These are phyloP conservation scores for Tetrapisispora iriomotensis DNA, from an alignment of 805 yeast genomes.

Conservation along the genomic window DNA sequence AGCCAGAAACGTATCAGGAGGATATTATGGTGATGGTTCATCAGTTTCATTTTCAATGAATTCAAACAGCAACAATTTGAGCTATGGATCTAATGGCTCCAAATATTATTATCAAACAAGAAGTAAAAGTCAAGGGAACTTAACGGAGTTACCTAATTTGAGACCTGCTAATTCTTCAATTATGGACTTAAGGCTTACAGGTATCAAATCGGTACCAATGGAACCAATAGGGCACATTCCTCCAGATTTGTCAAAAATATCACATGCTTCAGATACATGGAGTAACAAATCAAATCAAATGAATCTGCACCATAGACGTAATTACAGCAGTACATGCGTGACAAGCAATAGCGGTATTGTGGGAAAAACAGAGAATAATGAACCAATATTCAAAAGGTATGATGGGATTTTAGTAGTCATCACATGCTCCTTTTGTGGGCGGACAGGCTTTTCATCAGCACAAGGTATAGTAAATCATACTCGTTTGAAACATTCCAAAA, in stretches of 20 bases:
- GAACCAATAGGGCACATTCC: not conserved
- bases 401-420: conserved; percentile 64
- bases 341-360: conserved; percentile 41
- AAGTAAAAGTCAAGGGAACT: conserved; percentile 24
- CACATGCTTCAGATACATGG: conserved; percentile 1
- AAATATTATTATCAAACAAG: conserved; percentile 27
- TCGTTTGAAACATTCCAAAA: conserved; percentile 62
- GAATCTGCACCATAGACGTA: conserved; percentile 25
- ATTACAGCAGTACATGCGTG: conserved; percentile 31
- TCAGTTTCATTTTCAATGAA: conserved; percentile 1
- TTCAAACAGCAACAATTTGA: not conserved
- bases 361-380: conserved; percentile 30
- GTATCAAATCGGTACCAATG: conserved; percentile 10
- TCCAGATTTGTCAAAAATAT: not conserved
- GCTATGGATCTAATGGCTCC: not conserved
- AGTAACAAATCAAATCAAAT: conserved; percentile 16
- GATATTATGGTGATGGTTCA: conserved; percentile 36
- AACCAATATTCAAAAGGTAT: conserved; percentile 52
- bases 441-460: conserved; percentile 65
- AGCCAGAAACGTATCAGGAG: conserved; percentile 16
- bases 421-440: conserved; percentile 56
- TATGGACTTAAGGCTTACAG: conserved; percentile 11
- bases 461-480: conserved; percentile 76
- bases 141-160: conserved; percentile 3
- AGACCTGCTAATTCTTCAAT: conserved; percentile 15